Base-by-base conservation (phyloP, 352 stramenopile genomes). In the Aphanomyces astaci region DNA sequence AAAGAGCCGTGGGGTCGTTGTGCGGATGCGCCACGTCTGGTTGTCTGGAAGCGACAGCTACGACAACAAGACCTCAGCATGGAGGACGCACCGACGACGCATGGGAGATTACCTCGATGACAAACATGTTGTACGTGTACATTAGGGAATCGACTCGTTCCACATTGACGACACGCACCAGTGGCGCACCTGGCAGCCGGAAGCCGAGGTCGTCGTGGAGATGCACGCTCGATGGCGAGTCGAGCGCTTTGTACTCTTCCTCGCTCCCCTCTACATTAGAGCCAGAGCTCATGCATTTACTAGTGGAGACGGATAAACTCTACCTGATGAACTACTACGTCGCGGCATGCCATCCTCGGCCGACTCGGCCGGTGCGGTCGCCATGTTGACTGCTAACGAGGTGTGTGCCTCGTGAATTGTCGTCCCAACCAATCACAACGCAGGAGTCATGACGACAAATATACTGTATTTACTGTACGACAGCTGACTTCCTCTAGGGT, bases 71-170 rank as follows among this genome's bases (percentile, higher is more conserved):
- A 7, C 10, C 13, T 7, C 13, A 11, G 10, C 4, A 52, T 28
- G 33, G 22, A 9, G 33, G 43, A 25, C 30, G 19, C 33, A 49
- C 48, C 7, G n/a, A 15, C 5, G 31, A 43, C 15, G 4, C 33
- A 19, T 25, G n/a, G 39, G 19, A n/a, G 39, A 24, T 4, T 48
- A 68, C 62, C 62, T 68, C 62, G 33, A 68, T 59, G 24, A 52
- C 49, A 31, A 28, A 68, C 40, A 68, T 51, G 33, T 68, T 68
- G 51, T 59, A 68, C 33, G 27, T 52, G 51, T 68, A 68, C n/a
- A 68, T 27, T 13, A 51, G 33, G 9, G 25, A 13, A 24, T 59
- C 24, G 24, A 68, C 32, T 24, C 62, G 62, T 25, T 68, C 43
- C n/a, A 68, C 43, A 11, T 59, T 25, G 25, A 68, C 40, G 22